Base-by-base conservation (phyloP, 345 rosid genomes). In the Eucalyptus albens region DNA sequence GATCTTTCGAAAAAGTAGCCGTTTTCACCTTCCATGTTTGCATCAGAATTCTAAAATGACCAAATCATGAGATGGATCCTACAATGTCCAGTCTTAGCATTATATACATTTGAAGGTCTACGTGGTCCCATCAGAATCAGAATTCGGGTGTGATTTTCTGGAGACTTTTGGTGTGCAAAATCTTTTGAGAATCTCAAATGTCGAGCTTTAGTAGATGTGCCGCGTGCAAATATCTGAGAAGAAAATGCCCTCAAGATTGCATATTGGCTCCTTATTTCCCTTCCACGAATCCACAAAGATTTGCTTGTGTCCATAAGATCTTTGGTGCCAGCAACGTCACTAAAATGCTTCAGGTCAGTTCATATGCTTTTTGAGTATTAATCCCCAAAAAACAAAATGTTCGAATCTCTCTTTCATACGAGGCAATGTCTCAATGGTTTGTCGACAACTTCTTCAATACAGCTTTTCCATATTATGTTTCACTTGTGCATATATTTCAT, bases 321-420 rank as follows among this genome's bases (percentile, higher is more conserved):
- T 91, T 90, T 42, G 93, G 92, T 16, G 92, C 94, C 90, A 87
- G 92, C 91, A 92, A 90, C 11, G 72, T 93, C 56, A 89, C 92
- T 27, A 91, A 89, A 82, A 85, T 91, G 91, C 88, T 93, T 7
- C 90, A 89, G 91, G 92, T 90, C 60, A 21, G 83, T 40, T 77
- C 83, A 37, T 42, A 77, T 40, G 47, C 24, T 69, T 69, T 33
- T 69, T 69, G 44, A 31, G 80, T 67, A 67, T 31, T 16, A 67
- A 67, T 37, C 26, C 59, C 87, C 15, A 31, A 31, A 51, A 50
- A 31, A 31, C 62, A 86, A 31, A 47, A 9, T 50, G 37, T 15
- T 44, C 6, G 29, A 83, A 49, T 53, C 42, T 47, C 53, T n/a
- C 55, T 21, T n/a, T 86, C 56, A 33, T 45, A 45, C 82, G 9